A percentile compares a stretch with the other conserved stretches of the same genome.
Conservation (phyloP, 805 yeast species). For the Ogataea paraovalis region DNA sequence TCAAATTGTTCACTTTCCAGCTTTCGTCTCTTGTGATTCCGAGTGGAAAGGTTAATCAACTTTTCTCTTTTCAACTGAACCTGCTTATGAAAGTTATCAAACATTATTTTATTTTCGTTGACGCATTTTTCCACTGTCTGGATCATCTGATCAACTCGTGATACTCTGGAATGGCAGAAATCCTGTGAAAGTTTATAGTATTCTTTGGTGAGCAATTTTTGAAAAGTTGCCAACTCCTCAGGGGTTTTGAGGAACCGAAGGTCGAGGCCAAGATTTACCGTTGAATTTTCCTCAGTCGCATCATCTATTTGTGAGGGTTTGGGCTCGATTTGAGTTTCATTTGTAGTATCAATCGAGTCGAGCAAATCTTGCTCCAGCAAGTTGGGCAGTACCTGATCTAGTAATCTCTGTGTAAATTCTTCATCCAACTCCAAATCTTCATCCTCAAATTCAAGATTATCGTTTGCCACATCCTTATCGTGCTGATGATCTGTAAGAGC, state of each 20-base stretch:
- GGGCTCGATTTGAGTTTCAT: not conserved
- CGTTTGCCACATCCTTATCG: not conserved
- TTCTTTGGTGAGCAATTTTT: conserved; percentile 25
- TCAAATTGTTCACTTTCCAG: not conserved
- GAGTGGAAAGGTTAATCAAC: not conserved
- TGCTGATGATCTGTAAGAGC: not conserved
- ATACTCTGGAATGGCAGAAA: conserved; percentile 27
- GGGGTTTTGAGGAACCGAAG: not conserved
- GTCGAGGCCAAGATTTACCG: conserved; percentile 3
- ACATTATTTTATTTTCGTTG: conserved; percentile 19
- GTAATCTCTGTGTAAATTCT: conserved; percentile 4
- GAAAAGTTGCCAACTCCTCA: conserved; percentile 16
- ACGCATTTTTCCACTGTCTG: conserved; percentile 30
- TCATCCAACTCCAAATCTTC: conserved; percentile 3
- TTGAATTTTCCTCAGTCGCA: not conserved
- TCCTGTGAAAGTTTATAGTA: conserved; percentile 29
- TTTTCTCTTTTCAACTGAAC: conserved; percentile 12
- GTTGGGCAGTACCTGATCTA: conserved; percentile 7
- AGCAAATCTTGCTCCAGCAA: conserved; percentile 10
- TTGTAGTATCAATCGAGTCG: not conserved
- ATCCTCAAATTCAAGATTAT: conserved; percentile 2
- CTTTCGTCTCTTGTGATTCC: not conserved
- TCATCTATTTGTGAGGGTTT: not conserved
- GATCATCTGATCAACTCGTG: conserved; percentile 31
- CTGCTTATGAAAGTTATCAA: conserved; percentile 10